Percentiles rank a stretch among this genome's conserved stretches.
phyloP scores from a whole-genome alignment of 1,284 basidiomycete genomes.

The Bjerkandera adusta region DNA sequence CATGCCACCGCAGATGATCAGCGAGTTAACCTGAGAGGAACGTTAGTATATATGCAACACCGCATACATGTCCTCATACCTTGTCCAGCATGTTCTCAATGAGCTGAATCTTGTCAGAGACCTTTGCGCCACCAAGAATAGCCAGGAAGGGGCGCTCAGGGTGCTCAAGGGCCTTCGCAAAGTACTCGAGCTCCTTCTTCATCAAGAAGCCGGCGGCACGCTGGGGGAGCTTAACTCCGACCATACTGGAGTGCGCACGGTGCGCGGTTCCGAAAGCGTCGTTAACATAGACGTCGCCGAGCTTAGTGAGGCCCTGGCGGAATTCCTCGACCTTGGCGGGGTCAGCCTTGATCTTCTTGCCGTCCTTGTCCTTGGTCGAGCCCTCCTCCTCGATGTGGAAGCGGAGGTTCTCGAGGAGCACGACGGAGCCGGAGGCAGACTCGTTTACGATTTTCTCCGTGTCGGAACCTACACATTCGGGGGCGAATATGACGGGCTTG shows the following conservation, averaged over 20 bases:
- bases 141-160: slow-evolving; percentile 97
- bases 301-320: slow-evolving; percentile 83
- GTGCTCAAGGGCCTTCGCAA: slow-evolving; percentile 94
- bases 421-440: slow-evolving; percentile 76
- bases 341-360: slow-evolving; percentile 92
- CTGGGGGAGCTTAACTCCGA: slow-evolving; percentile 92
- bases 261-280: slow-evolving; percentile 99
- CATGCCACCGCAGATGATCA: slow-evolving; percentile 99
- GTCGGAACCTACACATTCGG: slow-evolving; percentile 85
- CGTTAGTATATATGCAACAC: neutral
- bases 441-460: slow-evolving; percentile 78
- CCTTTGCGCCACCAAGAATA: slow-evolving; percentile 98
- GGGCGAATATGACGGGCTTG: slow-evolving; percentile 78
- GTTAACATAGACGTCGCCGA: slow-evolving; percentile 98
- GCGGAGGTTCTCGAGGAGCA: slow-evolving; percentile 96
- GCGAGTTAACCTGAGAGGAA: slow-evolving; percentile 76
- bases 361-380: slow-evolving; percentile 89
- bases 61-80: slow-evolving; percentile 38
- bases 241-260: slow-evolving; percentile 98
- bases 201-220: slow-evolving; percentile 95
- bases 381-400: slow-evolving; percentile 99
- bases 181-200: slow-evolving; percentile 99
- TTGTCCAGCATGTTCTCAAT: slow-evolving; percentile 99
- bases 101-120: slow-evolving; percentile 98
- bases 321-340: slow-evolving; percentile 81